A percentile compares a stretch with the other conserved stretches of the same genome.
phyloP scores from a whole-genome alignment of 208 protist species.

The Herpetomonas tarakana region DNA sequence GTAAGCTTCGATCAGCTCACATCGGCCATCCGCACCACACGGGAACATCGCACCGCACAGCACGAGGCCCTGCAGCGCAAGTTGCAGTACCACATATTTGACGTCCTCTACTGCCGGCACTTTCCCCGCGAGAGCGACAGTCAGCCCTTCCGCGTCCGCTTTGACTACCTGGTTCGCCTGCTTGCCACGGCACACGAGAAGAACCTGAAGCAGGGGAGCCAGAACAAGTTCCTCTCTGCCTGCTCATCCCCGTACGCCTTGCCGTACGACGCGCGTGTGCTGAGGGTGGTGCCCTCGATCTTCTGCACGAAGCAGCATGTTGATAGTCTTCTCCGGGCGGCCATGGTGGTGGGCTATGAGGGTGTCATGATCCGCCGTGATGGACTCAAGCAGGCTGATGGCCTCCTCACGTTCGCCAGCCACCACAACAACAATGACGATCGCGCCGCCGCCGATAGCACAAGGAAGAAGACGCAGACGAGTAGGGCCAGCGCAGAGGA shows the following conservation, averaged over 20 bases:
- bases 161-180: slow-evolving; percentile 32
- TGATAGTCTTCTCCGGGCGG: slow-evolving; percentile 30
- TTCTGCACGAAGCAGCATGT: slow-evolving; percentile 29
- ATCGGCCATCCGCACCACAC: slow-evolving; percentile 77
- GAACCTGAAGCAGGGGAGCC: slow-evolving; percentile 9
- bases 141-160: slow-evolving; percentile 43
- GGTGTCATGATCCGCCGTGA: slow-evolving; percentile 83
- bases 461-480: slow-evolving; percentile 1
- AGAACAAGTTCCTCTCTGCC: too few relatives aligned
- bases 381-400: neutral
- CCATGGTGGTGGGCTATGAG: slow-evolving; percentile 76
- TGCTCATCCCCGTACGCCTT: slow-evolving; percentile 5
- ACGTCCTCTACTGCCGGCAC: slow-evolving; percentile 63
- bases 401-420: neutral
- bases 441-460: slow-evolving; percentile 2
- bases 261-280: slow-evolving; percentile 22
- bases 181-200: slow-evolving; percentile 14
- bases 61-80: slow-evolving; percentile 52
- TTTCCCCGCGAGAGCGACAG: slow-evolving; percentile 16
- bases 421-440: too few relatives aligned
- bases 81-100: slow-evolving; percentile 87
- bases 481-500: neutral
- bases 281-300: slow-evolving; percentile 53
- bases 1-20: slow-evolving; percentile 71
- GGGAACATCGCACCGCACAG: slow-evolving; percentile 43